Conservation (phyloP, 2,329 filamentous ascomycete species). For the Pyricularia pennisetigena region DNA sequence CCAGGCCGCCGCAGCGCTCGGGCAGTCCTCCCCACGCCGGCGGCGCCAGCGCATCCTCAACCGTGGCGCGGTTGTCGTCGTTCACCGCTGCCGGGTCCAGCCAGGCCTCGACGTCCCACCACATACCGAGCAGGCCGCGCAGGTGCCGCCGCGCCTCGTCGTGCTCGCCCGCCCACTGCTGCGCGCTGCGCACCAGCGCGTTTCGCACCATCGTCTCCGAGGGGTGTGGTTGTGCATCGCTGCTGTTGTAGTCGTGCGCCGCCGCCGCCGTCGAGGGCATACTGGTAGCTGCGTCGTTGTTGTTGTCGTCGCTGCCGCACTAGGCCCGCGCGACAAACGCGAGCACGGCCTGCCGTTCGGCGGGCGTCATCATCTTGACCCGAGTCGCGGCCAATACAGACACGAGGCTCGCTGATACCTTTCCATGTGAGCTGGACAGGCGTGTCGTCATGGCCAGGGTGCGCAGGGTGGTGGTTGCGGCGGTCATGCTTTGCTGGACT, state of each 20-base stretch:
- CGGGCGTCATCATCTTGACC: background rate
- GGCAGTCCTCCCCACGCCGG: background rate
- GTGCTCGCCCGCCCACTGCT: background rate
- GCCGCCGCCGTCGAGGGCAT: background rate
- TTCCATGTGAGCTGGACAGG: background rate
- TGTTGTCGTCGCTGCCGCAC: background rate
- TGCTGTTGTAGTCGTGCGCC: background rate
- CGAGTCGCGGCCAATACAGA: background rate
- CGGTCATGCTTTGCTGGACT: slow-evolving; percentile 1
- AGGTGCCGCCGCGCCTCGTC: background rate
- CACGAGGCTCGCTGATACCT: background rate
- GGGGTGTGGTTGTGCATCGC: background rate
- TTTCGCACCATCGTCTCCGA: background rate
- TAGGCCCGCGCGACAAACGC: background rate
- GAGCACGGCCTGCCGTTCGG: background rate
- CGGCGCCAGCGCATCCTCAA: background rate
- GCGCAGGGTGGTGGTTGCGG: background rate
- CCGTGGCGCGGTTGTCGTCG: background rate
- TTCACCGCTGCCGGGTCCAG: background rate
- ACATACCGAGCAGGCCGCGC: slow-evolving; percentile 3
- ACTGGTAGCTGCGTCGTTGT: background rate
- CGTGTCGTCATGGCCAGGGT: background rate
- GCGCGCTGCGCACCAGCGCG: background rate
- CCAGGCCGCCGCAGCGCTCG: background rate
- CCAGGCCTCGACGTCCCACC: background rate